Conservation (phyloP, 495 filamentous ascomycete genomes). For the Penicillium macrosclerotiorum region DNA sequence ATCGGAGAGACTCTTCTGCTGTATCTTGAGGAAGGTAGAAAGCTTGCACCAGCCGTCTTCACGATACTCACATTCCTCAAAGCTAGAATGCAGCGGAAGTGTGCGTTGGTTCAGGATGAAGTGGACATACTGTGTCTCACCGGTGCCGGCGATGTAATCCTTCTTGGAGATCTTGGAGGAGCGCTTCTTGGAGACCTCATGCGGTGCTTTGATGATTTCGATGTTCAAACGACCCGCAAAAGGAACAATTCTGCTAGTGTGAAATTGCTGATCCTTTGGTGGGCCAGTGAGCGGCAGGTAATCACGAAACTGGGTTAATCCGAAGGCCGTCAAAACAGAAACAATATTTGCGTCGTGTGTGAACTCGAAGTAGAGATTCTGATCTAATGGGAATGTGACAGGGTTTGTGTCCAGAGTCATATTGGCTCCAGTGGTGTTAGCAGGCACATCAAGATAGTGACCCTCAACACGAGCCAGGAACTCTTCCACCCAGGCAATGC, state of each 20-base stretch:
- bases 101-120: slow-evolving; percentile 66
- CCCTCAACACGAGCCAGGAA: slow-evolving; percentile 55
- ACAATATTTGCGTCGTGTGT: slow-evolving; percentile 33
- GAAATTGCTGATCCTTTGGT: slow-evolving; percentile 47
- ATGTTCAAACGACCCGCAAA: slow-evolving; percentile 63
- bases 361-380: slow-evolving; percentile 44
- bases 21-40: slow-evolving; percentile 50
- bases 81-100: slow-evolving; percentile 54
- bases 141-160: slow-evolving; percentile 14
- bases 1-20: slow-evolving; percentile 41
- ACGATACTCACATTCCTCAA: slow-evolving; percentile 53
- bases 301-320: slow-evolving; percentile 49
- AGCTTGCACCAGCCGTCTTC: slow-evolving; percentile 68
- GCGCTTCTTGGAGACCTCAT: slow-evolving; percentile 45
- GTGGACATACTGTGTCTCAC: slow-evolving; percentile 57
- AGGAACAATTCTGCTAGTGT: slow-evolving; percentile 55
- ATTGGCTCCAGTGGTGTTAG: slow-evolving; percentile 49
- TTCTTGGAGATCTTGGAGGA: slow-evolving; percentile 12
- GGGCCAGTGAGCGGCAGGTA: slow-evolving; percentile 41
- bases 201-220: slow-evolving; percentile 58
- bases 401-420: slow-evolving; percentile 47
- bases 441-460: slow-evolving; percentile 44
- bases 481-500: slow-evolving; percentile 60
- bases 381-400: slow-evolving; percentile 47
- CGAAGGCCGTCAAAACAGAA: slow-evolving; percentile 46